Base-by-base conservation (phyloP, 495 filamentous ascomycete genomes). In the Talaromyces proteolyticus region DNA sequence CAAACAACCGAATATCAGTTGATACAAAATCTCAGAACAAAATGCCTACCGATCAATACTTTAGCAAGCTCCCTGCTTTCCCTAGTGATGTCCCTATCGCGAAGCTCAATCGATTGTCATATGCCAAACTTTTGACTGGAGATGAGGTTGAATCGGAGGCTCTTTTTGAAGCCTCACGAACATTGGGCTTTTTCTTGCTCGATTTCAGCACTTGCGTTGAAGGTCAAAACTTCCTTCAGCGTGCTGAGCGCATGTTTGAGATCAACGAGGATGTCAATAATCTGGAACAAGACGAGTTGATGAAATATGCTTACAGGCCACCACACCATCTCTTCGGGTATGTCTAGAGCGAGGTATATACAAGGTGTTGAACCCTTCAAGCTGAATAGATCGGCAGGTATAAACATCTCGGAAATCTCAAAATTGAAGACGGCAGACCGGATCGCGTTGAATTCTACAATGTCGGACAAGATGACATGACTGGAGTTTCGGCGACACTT, bases 181-280 rank as follows among this genome's bases (percentile, higher is more conserved):
- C 53, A n/a, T 46, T 20, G 10, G 59, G 59, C 7, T 66, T 64
- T 50, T 60, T 60, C 23, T 36, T 55, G 14, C 46, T 64, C 3
- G 55, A 62, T 42, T 23, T 66, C n/a, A 41, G 50, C 7, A 44
- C 37, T 18, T 50, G 44, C 8, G 12, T 24, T 26, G 41, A 57
- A 45, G 62, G 60, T 21, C 44, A 49, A 25, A 8, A 43, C 14
- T 44, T 60, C 25, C 49, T 62, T 17, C 21, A 34, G 4, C 29
- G 14, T 34, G 29, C 29, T 4, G 29, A 34, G 14, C 29, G 29
- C 29, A 54, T 59, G 55, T 59, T 61, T 44, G 49, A 53, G 10
- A 26, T 59, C 24, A 54, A 25, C 26, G 34, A 42, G 6, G 50
- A 57, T 21, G 51, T 56, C 12, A 50, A 42, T 37, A 21, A 42